A percentile compares a stretch with the other conserved stretches of the same genome.
Conservation (phyloP, 164 flowering plant species). For the Vitis cinerea region DNA sequence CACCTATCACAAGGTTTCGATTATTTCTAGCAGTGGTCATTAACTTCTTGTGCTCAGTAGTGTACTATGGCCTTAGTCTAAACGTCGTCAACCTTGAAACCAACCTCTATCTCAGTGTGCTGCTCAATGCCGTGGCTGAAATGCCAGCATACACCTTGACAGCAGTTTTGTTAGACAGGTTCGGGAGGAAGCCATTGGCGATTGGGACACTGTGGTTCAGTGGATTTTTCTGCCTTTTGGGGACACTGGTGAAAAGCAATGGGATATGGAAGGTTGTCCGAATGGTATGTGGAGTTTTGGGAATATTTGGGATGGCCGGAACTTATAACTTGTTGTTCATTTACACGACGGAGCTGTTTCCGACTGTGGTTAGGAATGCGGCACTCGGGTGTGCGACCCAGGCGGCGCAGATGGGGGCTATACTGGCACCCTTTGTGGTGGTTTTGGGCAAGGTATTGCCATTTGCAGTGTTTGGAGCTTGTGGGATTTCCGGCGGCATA, state of each 20-base stretch:
- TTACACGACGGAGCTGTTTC: constrained; percentile 83
- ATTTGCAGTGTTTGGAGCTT: constrained; percentile 60
- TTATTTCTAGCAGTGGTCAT: constrained; percentile 56
- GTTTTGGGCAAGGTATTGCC: constrained; percentile 72
- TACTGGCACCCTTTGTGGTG: constrained; percentile 86
- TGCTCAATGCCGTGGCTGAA: constrained; percentile 73
- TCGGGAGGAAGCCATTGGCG: constrained; percentile 71
- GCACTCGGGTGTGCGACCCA: constrained; percentile 85
- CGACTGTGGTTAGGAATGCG: constrained; percentile 90
- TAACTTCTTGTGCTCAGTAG: constrained; percentile 62
- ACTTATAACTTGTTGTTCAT: constrained; percentile 80
- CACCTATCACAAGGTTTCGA: constrained; percentile 59
- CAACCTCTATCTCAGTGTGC: constrained; percentile 70
- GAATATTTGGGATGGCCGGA: constrained; percentile 90
- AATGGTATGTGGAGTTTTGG: constrained; percentile 72
- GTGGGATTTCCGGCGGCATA: constrained; percentile 63
- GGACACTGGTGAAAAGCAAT: constrained; percentile 29
- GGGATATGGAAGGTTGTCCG: constrained; percentile 49
- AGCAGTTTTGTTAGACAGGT: constrained; percentile 53
- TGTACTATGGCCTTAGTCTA: constrained; percentile 86
- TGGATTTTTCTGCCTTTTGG: constrained; percentile 63
- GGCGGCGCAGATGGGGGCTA: constrained; percentile 90
- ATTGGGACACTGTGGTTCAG: constrained; percentile 79
- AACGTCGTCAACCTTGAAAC: constrained; percentile 88
- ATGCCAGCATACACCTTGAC: constrained; percentile 83